Conservation (phyloP, 2,329 filamentous ascomycete species). For the Hypoxylon sp. region DNA sequence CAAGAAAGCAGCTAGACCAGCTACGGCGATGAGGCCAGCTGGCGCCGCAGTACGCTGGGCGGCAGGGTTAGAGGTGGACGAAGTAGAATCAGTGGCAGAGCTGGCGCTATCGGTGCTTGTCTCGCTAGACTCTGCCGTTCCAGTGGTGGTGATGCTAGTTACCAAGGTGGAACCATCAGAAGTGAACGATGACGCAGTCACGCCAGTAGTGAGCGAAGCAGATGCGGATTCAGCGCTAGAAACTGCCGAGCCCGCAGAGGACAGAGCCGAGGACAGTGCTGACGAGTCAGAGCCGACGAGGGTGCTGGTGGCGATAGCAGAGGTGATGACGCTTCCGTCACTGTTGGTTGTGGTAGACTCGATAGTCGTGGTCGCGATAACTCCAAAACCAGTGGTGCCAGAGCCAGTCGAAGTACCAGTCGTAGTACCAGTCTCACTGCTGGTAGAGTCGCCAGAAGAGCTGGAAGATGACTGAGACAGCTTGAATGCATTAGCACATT, state of each 20-base stretch:
- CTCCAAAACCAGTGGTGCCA: conserved; percentile 16
- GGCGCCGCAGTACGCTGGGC: conserved; percentile 48
- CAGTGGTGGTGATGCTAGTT: conserved; percentile 41
- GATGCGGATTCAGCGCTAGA: conserved; percentile 40
- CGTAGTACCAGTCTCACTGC: conserved; percentile 32
- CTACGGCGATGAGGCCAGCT: conserved; percentile 47
- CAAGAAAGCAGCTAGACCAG: conserved; percentile 48
- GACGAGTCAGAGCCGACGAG: conserved; percentile 35
- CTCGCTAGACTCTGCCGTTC: conserved; percentile 26
- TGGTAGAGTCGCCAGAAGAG: conserved; percentile 25
- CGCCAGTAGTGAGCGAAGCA: conserved; percentile 35
- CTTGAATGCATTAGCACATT: conserved; percentile 28
- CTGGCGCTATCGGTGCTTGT: conserved; percentile 20
- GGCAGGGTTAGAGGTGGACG: conserved; percentile 31
- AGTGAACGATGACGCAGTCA: conserved; percentile 41
- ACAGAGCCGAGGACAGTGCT: neutral
- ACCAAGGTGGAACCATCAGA: conserved; percentile 40
- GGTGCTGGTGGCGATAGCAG: conserved; percentile 41
- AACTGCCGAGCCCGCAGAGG: conserved; percentile 37
- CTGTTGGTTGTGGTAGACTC: conserved; percentile 33
- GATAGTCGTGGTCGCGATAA: conserved; percentile 32
- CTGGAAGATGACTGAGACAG: conserved; percentile 21
- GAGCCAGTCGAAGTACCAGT: neutral
- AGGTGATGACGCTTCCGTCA: conserved; percentile 22
- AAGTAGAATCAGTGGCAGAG: conserved; percentile 11